Conservation (phyloP, 2,329 filamentous ascomycete genomes). For the Diaporthe destruens region DNA sequence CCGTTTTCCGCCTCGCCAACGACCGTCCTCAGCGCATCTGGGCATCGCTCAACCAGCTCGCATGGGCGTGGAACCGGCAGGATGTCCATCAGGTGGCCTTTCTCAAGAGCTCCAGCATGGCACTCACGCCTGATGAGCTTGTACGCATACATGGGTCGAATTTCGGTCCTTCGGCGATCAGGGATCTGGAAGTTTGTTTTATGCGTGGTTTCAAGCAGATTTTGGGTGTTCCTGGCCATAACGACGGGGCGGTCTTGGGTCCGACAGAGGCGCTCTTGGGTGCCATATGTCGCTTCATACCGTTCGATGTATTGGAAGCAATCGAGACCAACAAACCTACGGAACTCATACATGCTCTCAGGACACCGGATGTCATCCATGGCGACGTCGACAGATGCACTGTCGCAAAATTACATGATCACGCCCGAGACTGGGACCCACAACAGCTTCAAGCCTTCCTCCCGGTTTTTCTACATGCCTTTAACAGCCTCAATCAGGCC, state of each 20-base stretch:
- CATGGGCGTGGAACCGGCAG: background rate
- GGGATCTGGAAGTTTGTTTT: background rate
- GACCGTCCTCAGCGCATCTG: constrained; percentile 17
- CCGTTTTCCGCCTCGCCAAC: background rate
- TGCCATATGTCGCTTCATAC: background rate
- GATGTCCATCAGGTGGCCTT: background rate
- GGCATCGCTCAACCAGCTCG: constrained; percentile 6
- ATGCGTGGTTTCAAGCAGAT: background rate
- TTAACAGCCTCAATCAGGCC: background rate
- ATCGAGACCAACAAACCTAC: background rate
- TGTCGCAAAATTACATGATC: background rate
- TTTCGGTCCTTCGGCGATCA: background rate
- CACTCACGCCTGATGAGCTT: background rate
- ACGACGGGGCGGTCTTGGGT: background rate
- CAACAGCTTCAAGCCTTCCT: constrained; percentile 8
- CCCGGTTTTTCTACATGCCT: background rate
- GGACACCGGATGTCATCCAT: no score
- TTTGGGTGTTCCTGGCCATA: background rate
- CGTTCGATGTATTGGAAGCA: background rate
- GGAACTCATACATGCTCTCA: no score
- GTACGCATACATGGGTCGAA: background rate
- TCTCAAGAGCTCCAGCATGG: background rate
- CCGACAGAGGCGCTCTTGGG: background rate
- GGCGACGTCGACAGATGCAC: background rate
- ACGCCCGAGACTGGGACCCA: background rate